These are phyloP conservation scores for Pythium guiyangense DNA, from an alignment of 352 stramenopile genomes.

Conservation along the genomic window DNA sequence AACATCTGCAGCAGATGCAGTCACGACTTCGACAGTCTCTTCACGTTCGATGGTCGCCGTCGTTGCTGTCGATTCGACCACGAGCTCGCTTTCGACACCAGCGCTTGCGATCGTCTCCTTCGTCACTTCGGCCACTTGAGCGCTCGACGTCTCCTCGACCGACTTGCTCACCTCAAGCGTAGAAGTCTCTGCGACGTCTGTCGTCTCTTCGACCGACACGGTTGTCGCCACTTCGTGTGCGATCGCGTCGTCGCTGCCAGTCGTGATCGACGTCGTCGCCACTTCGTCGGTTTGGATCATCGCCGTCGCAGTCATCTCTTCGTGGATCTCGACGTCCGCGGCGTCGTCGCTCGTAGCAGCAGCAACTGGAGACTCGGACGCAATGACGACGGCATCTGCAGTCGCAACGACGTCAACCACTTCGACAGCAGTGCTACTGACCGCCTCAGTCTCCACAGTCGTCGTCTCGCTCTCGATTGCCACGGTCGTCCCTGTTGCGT, in stretches of 20 bases:
- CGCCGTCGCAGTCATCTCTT: background rate
- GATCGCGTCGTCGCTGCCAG: background rate
- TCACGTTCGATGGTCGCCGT: too few relatives aligned
- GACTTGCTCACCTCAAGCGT: background rate
- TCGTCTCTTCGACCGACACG: background rate
- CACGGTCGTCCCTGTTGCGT: background rate
- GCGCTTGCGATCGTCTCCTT: background rate
- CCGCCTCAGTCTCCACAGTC: too few relatives aligned
- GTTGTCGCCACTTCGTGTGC: background rate
- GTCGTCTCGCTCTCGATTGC: background rate
- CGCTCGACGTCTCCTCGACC: too few relatives aligned
- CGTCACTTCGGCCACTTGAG: background rate
- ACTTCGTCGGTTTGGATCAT: too few relatives aligned
- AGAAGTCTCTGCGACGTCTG: too few relatives aligned
- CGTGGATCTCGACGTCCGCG: background rate
- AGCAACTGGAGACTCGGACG: background rate
- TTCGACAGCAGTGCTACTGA: background rate
- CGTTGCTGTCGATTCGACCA: slow-evolving; percentile 1
- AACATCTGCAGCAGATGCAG: too few relatives aligned
- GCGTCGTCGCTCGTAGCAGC: background rate
- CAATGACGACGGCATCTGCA: background rate
- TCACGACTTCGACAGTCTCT: too few relatives aligned
- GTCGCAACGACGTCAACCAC: background rate
- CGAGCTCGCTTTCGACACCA: background rate
- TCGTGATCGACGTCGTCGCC: background rate